Evolutionary conservation across 352 stramenopile species (phyloP), one percentile per base, ranked within the genome.

Genomic region (Phytophthora europaea): DNA sequence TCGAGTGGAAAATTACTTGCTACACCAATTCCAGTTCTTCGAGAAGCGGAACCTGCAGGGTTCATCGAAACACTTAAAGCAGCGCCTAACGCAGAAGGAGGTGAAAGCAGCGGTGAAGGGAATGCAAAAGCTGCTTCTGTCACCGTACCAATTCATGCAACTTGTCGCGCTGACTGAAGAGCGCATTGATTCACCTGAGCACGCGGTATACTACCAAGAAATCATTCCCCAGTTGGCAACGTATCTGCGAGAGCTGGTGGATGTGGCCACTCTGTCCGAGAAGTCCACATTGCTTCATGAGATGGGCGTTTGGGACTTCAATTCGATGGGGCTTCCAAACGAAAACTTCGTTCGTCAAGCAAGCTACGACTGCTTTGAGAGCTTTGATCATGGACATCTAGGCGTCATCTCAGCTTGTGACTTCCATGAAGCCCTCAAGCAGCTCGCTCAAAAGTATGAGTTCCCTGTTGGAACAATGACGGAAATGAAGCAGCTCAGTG

Each of bases 71-170:
- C 80, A 94, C 51, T 70, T 94, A 18, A 80, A 87, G 36, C 71
- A 76, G 58, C 68, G 72, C 2, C 53, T 94, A 26, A 84, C 72
- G 16, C 78, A 84, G 63, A 82, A 81, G 20, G 80, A 90, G 34
- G 57, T 84, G 48, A 80, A 82, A 34, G 48, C 58, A 0, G 84
- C 87, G 8, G 55, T 89, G 61, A 80, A 84, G 33, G 70, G 79
- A 43, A 83, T 91, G 76, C 80, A 78, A 28, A 91, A 90, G 55
- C 61, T 94, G 22, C 45, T 89, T 26, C 57, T 94, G 6, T 80
- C 78, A 10, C 80, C 79, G 7, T 83, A 82, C 22, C 86, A 94
- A 67, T n/a, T 78, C 0, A 84, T 79, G 63, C 80, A 81, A 4
- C 58, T 89, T 40, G 48, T 74, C 22, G 58, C 76, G 12, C 40